Base-by-base conservation (phyloP, 2,329 filamentous ascomycete species). In the Colletotrichum filicis region DNA sequence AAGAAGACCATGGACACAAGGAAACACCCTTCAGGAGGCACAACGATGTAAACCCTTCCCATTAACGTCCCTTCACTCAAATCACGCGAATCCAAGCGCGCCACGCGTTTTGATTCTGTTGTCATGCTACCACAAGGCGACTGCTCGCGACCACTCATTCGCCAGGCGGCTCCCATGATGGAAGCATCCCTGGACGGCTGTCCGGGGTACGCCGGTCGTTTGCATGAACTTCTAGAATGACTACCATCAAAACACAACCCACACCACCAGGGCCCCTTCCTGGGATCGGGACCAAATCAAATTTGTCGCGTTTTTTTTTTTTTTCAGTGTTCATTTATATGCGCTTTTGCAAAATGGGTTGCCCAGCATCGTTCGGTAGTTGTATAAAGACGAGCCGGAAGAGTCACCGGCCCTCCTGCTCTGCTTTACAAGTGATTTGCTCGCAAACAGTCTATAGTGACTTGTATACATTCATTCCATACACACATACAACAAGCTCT, bases 181-280 rank as follows among this genome's bases (percentile, higher is more conserved):
- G 49, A 57, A 35, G 46, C 67, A 70, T 49, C 60, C 60, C 61
- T 71, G n/a, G 53, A 56, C 61, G 71, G 68, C 52, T 30, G 30
- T 53, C 66, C 70, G 35, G 73, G 73, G 55, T 74, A 63, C 58
- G 73, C 71, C 53, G 57, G 66, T 42, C 37, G 32, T 69, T 68
- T 68, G 75, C 75, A 76, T 76, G 75, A 76, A 75, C 58, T 74
- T 66, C 58, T 72, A 70, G 71, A 76, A 76, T 74, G 73, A 69
- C 30, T 57, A 67, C 58, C 73, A 71, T 65, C 71, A 67, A 53
- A 66, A 57, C 37, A 68, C 62, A 73, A 46, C 59, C 56, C 64
- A 61, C 63, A 32, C 52, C 26, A 56, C 32, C 26, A 35, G 58
- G 66, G 30, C 46, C 66, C 61, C 26, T 52, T 63, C 42, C 61